Conservation (phyloP, 306 rosid species). For the Citrullus amarus region DNA sequence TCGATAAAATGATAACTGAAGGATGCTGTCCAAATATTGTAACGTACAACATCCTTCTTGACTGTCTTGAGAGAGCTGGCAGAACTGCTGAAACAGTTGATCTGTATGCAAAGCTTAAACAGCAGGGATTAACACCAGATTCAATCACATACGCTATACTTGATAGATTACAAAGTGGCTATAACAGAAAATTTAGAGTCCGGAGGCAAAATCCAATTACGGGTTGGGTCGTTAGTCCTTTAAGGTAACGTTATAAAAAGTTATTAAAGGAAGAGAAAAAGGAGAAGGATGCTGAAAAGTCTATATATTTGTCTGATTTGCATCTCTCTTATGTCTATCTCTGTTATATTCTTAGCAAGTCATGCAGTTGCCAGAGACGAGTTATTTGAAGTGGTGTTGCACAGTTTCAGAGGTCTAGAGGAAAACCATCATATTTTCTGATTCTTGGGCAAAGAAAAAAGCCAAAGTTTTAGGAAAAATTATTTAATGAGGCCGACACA, state of each 20-base stretch:
- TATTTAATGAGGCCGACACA: too few species aligned
- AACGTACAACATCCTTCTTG: constrained; percentile 79
- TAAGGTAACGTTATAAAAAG: constrained; percentile 28
- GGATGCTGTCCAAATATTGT: constrained; percentile 80
- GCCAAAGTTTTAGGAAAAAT: neutral
- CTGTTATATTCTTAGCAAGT: neutral
- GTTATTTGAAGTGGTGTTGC: neutral
- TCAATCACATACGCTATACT: constrained; percentile 75
- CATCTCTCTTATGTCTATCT: neutral
- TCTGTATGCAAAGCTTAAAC: constrained; percentile 76
- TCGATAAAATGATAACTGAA: constrained; percentile 61
- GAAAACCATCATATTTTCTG: neutral
- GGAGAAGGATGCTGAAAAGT: neutral
- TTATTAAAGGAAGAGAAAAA: neutral
- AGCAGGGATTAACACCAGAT: constrained; percentile 85
- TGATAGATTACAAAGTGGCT: constrained; percentile 77
- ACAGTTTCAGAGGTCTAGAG: neutral
- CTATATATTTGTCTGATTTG: neutral
- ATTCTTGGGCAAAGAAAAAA: neutral
- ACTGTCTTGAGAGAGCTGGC: constrained; percentile 81
- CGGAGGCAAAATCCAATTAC: constrained; percentile 84
- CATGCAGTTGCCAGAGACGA: neutral
- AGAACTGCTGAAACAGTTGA: constrained; percentile 89
- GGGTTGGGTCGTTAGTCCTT: constrained; percentile 93
- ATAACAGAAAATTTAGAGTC: constrained; percentile 40